These are phyloP conservation scores for Linderniella brevidens DNA, from an alignment of 257 asterid genomes.

Conservation along the genomic window DNA sequence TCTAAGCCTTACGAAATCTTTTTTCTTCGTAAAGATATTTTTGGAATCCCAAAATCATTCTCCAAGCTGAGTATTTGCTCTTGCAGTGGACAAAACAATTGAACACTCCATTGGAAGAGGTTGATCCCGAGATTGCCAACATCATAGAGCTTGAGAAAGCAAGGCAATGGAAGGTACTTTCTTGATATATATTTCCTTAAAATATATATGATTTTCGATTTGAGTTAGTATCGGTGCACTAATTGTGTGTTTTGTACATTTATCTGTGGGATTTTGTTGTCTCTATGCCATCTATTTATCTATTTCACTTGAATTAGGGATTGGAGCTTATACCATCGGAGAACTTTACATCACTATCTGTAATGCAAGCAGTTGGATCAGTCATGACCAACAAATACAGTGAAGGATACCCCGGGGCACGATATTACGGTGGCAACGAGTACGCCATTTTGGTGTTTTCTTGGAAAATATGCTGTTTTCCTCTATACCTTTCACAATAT, in stretches of 20 bases:
- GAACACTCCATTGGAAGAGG: conserved; percentile 63
- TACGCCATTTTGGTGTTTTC: conserved; percentile 16
- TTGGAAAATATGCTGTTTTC: too few species aligned
- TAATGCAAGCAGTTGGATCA: conserved; percentile 98
- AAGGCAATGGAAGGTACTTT: conserved; percentile 84
- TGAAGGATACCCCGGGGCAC: conserved; percentile 96
- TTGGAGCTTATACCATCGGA: conserved; percentile 90
- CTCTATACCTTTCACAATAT: too few species aligned
- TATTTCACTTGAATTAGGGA: conserved; percentile 27
- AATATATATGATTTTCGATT: too few species aligned
- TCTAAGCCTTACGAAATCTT: too few species aligned
- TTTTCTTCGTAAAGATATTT: too few species aligned
- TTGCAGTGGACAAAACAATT: conserved; percentile 67
- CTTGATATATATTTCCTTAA: not conserved
- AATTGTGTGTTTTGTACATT: too few species aligned
- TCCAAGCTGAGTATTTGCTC: conserved; percentile 4
- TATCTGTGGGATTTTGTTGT: too few species aligned
- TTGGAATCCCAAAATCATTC: conserved; percentile 12
- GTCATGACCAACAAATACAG: conserved; percentile 93
- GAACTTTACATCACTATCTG: conserved; percentile 77
- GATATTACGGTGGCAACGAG: conserved; percentile 98
- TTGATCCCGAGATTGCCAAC: conserved; percentile 79
- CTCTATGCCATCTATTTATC: not conserved
- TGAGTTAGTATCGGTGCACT: too few species aligned
- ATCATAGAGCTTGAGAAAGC: conserved; percentile 89